Conservation (phyloP, 2,329 filamentous ascomycete genomes). For the Mycosphaerella sp. region DNA sequence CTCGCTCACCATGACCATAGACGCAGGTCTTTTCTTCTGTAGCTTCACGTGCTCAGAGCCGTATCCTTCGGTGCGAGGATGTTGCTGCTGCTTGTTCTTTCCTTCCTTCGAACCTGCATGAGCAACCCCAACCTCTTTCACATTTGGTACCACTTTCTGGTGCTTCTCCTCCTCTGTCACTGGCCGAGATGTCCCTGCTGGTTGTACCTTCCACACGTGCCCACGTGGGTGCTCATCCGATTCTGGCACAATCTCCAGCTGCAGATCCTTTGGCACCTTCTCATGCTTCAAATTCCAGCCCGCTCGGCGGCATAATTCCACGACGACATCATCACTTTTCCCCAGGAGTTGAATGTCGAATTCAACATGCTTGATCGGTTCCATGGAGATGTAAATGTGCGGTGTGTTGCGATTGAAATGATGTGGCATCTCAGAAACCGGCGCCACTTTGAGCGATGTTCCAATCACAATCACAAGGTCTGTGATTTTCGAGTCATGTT, state of each 20-base stretch:
- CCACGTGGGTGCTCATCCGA: slow-evolving; percentile 5
- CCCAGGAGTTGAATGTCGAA: slow-evolving; percentile 97
- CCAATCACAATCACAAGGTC: slow-evolving; percentile 95
- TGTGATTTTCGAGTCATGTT: slow-evolving; percentile 69
- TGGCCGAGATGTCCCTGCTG: not conserved
- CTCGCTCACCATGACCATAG: not conserved
- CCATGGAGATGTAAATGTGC: slow-evolving; percentile 33
- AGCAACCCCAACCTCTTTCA: not conserved
- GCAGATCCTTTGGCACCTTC: slow-evolving; percentile 52
- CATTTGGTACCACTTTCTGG: not conserved
- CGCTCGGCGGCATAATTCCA: slow-evolving; percentile 73
- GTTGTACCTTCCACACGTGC: slow-evolving; percentile 9
- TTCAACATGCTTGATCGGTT: slow-evolving; percentile 78
- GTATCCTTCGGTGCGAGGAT: not conserved
- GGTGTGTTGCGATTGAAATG: slow-evolving; percentile 29
- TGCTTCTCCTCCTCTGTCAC: not conserved
- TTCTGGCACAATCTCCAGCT: slow-evolving; percentile 9
- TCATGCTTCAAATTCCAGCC: slow-evolving; percentile 71
- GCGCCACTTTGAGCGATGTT: slow-evolving; percentile 90
- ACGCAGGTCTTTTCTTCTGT: slow-evolving; percentile 4
- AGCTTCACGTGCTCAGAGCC: not conserved
- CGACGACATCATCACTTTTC: slow-evolving; percentile 84
- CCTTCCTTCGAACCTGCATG: not conserved
- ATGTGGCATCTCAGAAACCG: slow-evolving; percentile 72
- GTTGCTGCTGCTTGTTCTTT: not conserved